phyloP scores from a whole-genome alignment of 1,284 basidiomycete species.

The Microbotryomycetes sp. region DNA sequence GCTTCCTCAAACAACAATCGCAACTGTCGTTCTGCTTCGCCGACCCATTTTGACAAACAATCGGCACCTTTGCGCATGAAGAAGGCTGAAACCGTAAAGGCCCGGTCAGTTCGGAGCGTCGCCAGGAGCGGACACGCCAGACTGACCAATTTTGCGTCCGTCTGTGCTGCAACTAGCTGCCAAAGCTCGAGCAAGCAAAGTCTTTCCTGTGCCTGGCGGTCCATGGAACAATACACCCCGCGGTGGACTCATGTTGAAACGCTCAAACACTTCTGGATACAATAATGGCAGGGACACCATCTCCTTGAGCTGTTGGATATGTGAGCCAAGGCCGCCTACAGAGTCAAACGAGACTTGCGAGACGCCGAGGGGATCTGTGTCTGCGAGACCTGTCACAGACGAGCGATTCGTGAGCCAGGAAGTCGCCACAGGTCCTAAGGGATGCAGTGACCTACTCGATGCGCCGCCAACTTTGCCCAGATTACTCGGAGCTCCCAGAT shows the following conservation, averaged over 20 bases:
- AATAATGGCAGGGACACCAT: constrained; percentile 95
- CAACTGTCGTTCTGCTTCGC: constrained; percentile 94
- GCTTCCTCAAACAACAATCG: constrained; percentile 96
- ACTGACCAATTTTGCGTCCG: constrained; percentile 80
- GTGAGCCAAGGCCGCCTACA: constrained; percentile 93
- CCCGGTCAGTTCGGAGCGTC: background rate
- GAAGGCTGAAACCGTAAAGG: constrained; percentile 59
- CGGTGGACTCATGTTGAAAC: constrained; percentile 89
- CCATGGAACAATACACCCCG: constrained; percentile 96
- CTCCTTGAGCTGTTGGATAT: constrained; percentile 95
- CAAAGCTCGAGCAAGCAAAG: constrained; percentile 83
- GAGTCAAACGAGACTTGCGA: constrained; percentile 92
- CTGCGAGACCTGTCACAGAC: constrained; percentile 63
- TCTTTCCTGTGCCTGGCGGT: constrained; percentile 91
- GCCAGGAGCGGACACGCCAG: constrained; percentile 5
- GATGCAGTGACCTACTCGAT: constrained; percentile 46
- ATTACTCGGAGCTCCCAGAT: constrained; percentile 47
- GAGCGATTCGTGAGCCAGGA: constrained; percentile 37
- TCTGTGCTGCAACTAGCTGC: constrained; percentile 87
- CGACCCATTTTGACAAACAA: constrained; percentile 97
- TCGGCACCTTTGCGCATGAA: constrained; percentile 99
- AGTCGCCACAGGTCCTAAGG: background rate
- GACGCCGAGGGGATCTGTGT: constrained; percentile 91
- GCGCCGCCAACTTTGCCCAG: constrained; percentile 73
- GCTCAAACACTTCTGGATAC: constrained; percentile 96